Base-by-base conservation (phyloP, 495 filamentous ascomycete species). In the Daldinia loculata region DNA sequence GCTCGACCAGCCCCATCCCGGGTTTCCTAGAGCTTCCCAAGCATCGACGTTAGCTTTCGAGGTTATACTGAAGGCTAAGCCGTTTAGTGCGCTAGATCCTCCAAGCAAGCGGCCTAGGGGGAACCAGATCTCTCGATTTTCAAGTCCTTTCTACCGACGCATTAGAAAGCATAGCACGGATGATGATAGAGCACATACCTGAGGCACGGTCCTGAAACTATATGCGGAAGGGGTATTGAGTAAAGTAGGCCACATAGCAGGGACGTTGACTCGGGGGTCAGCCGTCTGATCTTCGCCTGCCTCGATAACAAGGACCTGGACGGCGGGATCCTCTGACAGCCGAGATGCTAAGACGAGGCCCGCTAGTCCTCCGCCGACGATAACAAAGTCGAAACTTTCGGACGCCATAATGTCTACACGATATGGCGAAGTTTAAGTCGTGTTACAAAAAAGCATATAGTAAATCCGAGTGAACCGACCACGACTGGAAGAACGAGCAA, bases 261-360 rank as follows among this genome's bases (percentile, higher is more conserved):
- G 67, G 22, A 53, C 12, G 11, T 41, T 53, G 19, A 66, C 45
- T 19, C 61, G 29, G 15, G 67, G 36, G 24, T 65, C 61, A 5
- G 19, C 41, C 11, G 61, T 59, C 12, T 32, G 52, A 38, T 57
- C 62, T 15, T 67, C 48, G 26, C 86, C 85, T 15, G 84, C 83
- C 71, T 88, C 85, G 14, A 87, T 78, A 3, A 88, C 79, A 2
- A 81, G 77, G 11, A 88, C 81, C 4, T 67, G 78, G 26, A 81
- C 62, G 41, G 79, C 64, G 2, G 79, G 52, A 52, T 81, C 74
- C 65, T 85, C 84, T 8, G 82, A 83, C 1, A 88, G 78, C 7
- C 84, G 77, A 63, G 80, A 79, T 1, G 85, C 85, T 6, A 86
- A 66, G 2, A 80, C 81, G n/a, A 88, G 75, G 19, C 85, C 85